Base-by-base conservation (phyloP, 768 basidiomycete genomes). In the Mycena chlorophos region DNA sequence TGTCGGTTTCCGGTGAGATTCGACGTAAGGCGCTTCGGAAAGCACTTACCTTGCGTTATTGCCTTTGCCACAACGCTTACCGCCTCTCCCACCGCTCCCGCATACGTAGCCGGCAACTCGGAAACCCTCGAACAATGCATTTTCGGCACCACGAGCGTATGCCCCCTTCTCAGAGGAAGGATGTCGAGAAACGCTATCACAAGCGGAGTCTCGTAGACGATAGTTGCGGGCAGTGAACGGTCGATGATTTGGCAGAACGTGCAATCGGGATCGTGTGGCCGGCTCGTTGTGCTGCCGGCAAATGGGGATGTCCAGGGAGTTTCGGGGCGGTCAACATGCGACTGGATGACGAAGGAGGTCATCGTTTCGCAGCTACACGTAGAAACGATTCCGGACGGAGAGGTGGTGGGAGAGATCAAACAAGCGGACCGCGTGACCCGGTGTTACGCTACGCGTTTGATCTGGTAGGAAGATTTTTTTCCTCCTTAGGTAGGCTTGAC, bases 261-360 rank as follows among this genome's bases (percentile, higher is more conserved):
- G 63, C 88, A 90, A 23, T 75, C 70, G 3, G 74, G 58, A 54
- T 80, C 74, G 16, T 72, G 67, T 20, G 40, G 8, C n/a, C 34
- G 20, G 40, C 5, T 42, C 13, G 22, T 42, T 42, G 8, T 6
- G 40, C 13, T 5, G 31, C 8, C 31, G 31, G 8, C 10, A 34
- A 25, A 46, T 8, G 20, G 45, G 12, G 25, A 26, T 12, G 13
- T 65, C 69, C 87, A 69, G n/a, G 68, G 55, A 17, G 79, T 74
- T 31, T 73, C 55, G 14, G 71, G 65, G 8, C 85, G 79, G 53
- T 71, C 66, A 34, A 79, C 73, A 63, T 87, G 87, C 20, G 80
- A 75, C 53, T 84, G 75, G 66, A 89, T 88, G 19, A 89, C 82
- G 72, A 86, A 88, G 29, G 86, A 87, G 54, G 87, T 89, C 87